A percentile compares a stretch with the other conserved stretches of the same genome.
These are phyloP conservation scores for Aspergillus sp. DNA, from an alignment of 2,329 filamentous ascomycete genomes.

Conservation along the genomic window DNA sequence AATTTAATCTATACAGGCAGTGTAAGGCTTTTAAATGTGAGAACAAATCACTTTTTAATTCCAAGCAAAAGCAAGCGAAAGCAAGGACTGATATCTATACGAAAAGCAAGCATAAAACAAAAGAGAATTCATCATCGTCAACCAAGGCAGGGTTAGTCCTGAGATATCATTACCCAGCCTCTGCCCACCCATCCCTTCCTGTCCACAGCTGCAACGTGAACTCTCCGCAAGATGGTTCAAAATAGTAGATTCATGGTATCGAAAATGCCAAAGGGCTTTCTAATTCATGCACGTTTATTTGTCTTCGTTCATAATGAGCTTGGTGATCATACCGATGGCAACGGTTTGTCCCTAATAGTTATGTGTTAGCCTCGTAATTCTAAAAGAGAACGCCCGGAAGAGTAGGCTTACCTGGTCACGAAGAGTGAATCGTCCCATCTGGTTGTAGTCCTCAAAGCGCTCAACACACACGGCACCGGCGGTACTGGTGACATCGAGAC, in stretches of 20 bases:
- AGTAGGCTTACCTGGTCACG: slow-evolving; percentile 70
- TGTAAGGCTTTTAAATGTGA: not conserved
- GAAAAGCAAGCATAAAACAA: slow-evolving; percentile 17
- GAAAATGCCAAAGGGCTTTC: slow-evolving; percentile 1
- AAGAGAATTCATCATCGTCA: slow-evolving; percentile 35
- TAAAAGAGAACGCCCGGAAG: slow-evolving; percentile 8
- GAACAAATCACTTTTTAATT: slow-evolving; percentile 20
- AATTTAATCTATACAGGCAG: no score
- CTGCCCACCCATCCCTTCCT: slow-evolving; percentile 19
- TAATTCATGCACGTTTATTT: slow-evolving; percentile 18
- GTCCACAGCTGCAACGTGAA: slow-evolving; percentile 4
- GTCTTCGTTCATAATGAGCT: slow-evolving; percentile 58
- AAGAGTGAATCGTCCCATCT: slow-evolving; percentile 86
- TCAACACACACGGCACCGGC: slow-evolving; percentile 89
- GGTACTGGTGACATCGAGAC: slow-evolving; percentile 81
- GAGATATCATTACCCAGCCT: slow-evolving; percentile 24
- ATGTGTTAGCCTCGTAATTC: slow-evolving; percentile 23
- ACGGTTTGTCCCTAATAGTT: slow-evolving; percentile 85
- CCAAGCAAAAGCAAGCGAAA: slow-evolving; percentile 7
- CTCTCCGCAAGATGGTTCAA: not conserved
- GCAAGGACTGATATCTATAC: slow-evolving; percentile 23
- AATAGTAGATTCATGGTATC: not conserved
- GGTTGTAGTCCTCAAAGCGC: slow-evolving; percentile 91
- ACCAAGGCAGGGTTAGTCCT: slow-evolving; percentile 22
- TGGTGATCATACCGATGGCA: slow-evolving; percentile 98